Base-by-base conservation (phyloP, 805 yeast genomes). In the Metschnikowia matae region DNA sequence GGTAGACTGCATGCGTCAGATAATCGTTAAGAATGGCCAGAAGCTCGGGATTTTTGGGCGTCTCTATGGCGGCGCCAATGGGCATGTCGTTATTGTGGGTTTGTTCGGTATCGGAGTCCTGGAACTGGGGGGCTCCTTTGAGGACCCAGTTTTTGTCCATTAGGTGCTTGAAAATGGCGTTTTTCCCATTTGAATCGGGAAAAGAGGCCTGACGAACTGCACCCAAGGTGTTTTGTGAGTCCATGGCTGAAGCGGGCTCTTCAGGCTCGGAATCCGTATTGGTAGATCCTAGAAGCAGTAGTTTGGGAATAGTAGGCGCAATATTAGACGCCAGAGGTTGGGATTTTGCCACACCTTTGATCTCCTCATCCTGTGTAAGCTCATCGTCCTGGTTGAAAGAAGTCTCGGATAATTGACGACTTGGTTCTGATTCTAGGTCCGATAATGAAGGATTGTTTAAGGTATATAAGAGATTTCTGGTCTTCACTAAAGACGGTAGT, bases 1-100 rank as follows among this genome's bases (percentile, higher is more conserved):
- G 63, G 56, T 77, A 80, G 11, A 79, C 63, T 0, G 84, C 77
- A 54, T 76, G 81, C 3, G 82, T 67, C 11, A 73, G 63, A 52
- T 75, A 74, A 40, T 59, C 57, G 40, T 57, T 49, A 13, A 62
- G 40, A 4, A 62, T 57, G 18, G 60, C 39, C 35, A 49, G 48
- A n/a, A 54, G 20, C 3, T 51, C 46, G 6, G 41, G 40, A 29
- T 29, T 40, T 7, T 32, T 31, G 15, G 42, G 44, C 42, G 29
- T 45, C 10, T 39, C 48, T 3, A 21, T 33, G 7, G 26, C 29
- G 7, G 46, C 46, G 2, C 46, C 46, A 18, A 44, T 44, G n/a
- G 46, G 46, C 46, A 44, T 44, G 15, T 34, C 46, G 14, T 35
- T 23, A 4, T 13, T 13, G 34, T 36, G 20, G n/a, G 36, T 14